Percentiles rank a stretch among this genome's conserved stretches.
Evolutionary conservation across 768 basidiomycete species (phyloP).

Genomic region (Leccinum aurantiacum): DNA sequence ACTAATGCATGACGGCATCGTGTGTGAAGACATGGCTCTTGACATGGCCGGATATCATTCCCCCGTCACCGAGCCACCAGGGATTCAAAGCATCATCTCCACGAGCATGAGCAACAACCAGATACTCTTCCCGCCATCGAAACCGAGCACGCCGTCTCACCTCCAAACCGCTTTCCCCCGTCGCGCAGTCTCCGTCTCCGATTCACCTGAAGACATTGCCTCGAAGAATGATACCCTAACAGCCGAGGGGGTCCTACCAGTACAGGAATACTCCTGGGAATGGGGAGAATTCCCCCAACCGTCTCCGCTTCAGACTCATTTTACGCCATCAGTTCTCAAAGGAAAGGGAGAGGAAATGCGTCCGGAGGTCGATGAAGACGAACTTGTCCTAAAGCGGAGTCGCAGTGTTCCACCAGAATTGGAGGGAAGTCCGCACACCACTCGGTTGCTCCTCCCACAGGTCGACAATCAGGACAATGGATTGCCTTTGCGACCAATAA

Average conservation of each 20-base stretch:
- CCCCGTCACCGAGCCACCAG: slow-evolving; percentile 5
- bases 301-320: slow-evolving; percentile 60
- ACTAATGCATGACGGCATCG: slow-evolving; percentile 6
- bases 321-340: slow-evolving; percentile 28
- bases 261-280: slow-evolving; percentile 88
- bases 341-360: slow-evolving; percentile 15
- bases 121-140: slow-evolving; percentile 24
- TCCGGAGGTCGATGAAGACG: slow-evolving; percentile 19
- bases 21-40: slow-evolving; percentile 62
- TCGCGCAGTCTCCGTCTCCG: slow-evolving; percentile 53
- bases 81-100: slow-evolving; percentile 6
- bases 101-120: neutral
- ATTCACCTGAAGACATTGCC: slow-evolving; percentile 54
- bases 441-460: slow-evolving; percentile 20
- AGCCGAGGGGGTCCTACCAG: slow-evolving; percentile 23
- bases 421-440: slow-evolving; percentile 42
- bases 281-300: slow-evolving; percentile 90
- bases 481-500: neutral
- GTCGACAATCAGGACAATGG: slow-evolving; percentile 26
- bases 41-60: slow-evolving; percentile 83
- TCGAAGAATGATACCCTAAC: slow-evolving; percentile 10
- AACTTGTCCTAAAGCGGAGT: slow-evolving; percentile 43
- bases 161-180: slow-evolving; percentile 38
- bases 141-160: slow-evolving; percentile 20
- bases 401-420: slow-evolving; percentile 57